Evolutionary conservation across 2,329 filamentous ascomycete species (phyloP).

Genomic region (Penicillium sp.): DNA sequence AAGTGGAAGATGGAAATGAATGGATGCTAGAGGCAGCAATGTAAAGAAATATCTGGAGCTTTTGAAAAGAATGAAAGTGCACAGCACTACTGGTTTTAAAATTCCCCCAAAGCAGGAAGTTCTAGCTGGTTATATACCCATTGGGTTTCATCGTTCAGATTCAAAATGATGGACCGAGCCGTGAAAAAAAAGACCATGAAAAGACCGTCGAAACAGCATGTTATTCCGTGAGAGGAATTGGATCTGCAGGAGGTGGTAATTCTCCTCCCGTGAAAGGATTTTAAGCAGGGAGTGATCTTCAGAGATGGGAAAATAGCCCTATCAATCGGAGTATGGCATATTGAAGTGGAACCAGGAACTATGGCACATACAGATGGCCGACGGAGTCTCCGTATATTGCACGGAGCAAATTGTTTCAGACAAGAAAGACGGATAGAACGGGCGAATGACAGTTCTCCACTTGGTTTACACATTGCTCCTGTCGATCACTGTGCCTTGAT

Average conservation of each 20-base stretch:
- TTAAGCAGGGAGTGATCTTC: not conserved
- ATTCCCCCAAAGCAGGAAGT: slow-evolving; percentile 1
- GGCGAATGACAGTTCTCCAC: slow-evolving; percentile 2
- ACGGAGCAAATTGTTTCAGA: slow-evolving; percentile 1
- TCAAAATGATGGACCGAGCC: not conserved
- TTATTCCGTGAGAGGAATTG: not conserved
- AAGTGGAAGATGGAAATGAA: slow-evolving; percentile 11
- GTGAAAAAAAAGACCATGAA: not conserved
- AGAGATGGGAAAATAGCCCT: not conserved
- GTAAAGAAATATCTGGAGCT: slow-evolving; percentile 15
- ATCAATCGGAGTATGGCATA: not conserved
- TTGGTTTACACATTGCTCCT: not conserved
- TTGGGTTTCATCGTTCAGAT: not conserved
- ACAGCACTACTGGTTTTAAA: slow-evolving; percentile 26
- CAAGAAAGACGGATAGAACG: not conserved
- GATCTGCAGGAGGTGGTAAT: slow-evolving; percentile 4
- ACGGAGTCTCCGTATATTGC: not conserved
- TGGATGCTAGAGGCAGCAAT: slow-evolving; percentile 10
- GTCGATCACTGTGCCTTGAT: slow-evolving; percentile 1
- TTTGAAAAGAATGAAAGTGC: slow-evolving; percentile 22
- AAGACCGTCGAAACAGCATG: not conserved
- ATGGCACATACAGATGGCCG: not conserved
- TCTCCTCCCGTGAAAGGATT: not conserved
- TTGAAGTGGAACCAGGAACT: not conserved
- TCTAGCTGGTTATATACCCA: slow-evolving; percentile 16